phyloP scores from a whole-genome alignment of 345 rosid species.

The Citrus sp. region DNA sequence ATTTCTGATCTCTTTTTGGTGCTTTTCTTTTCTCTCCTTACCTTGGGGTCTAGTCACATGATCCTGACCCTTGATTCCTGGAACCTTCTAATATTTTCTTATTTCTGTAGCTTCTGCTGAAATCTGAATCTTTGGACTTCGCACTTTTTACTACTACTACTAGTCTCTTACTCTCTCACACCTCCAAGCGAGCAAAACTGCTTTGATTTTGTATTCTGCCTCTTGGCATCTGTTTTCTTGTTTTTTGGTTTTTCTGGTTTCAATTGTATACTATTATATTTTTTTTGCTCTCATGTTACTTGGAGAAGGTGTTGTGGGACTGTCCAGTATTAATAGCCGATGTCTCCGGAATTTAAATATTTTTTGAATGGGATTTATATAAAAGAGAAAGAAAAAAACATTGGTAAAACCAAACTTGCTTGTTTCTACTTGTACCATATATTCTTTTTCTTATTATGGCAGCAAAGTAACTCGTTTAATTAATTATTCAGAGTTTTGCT shows the following conservation, averaged over 20 bases:
- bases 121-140: constrained; percentile 30
- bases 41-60: constrained; percentile 58
- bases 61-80: constrained; percentile 89
- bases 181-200: neutral
- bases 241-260: constrained; percentile 3
- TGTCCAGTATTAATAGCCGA: constrained; percentile 65
- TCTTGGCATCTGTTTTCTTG: constrained; percentile 20
- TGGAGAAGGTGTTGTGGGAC: constrained; percentile 54
- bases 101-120: constrained; percentile 16
- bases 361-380: neutral
- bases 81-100: constrained; percentile 74
- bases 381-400: neutral
- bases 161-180: neutral
- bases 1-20: neutral
- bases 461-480: constrained; percentile 7
- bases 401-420: constrained; percentile 11
- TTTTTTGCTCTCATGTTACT: constrained; percentile 25
- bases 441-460: neutral
- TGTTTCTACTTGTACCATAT: neutral
- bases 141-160: constrained; percentile 18
- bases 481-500: constrained; percentile 18
- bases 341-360: constrained; percentile 46
- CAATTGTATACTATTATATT: neutral
- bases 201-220: constrained; percentile 24
- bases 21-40: constrained; percentile 14